Evolutionary conservation across 495 filamentous ascomycete genomes (phyloP).

Genomic region (Neurospora hispaniola): DNA sequence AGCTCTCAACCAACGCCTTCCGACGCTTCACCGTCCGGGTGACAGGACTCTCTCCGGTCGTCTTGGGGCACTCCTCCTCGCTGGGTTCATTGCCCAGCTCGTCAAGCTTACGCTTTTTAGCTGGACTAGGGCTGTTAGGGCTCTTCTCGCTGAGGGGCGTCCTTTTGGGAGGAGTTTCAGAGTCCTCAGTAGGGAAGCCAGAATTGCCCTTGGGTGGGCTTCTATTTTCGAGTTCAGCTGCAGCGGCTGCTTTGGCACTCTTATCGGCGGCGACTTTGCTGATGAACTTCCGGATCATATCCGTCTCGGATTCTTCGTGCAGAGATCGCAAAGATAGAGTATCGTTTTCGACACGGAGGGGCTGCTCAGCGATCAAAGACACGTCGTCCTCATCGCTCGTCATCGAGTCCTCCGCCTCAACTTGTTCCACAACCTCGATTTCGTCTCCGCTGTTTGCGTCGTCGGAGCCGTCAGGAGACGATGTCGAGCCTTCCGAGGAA

Average conservation of each 20-base stretch:
- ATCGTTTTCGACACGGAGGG: conserved; percentile 10
- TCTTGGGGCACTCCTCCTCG: conserved; percentile 3
- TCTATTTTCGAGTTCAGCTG: conserved; percentile 10
- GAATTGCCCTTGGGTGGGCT: conserved; percentile 13
- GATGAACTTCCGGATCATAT: conserved; percentile 36
- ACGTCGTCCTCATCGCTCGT: conserved; percentile 19
- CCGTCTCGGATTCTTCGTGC: conserved; percentile 31
- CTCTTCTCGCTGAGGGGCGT: conserved; percentile 28
- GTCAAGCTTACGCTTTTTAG: conserved; percentile 26
- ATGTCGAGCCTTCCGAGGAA: neutral
- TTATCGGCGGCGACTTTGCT: conserved; percentile 37
- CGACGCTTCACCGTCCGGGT: conserved; percentile 1
- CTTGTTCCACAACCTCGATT: conserved; percentile 4
- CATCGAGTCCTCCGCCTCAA: conserved; percentile 7
- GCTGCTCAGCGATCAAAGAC: conserved; percentile 6
- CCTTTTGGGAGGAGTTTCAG: conserved; percentile 21
- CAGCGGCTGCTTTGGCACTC: conserved; percentile 23
- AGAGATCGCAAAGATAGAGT: conserved; percentile 14
- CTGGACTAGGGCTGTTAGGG: conserved; percentile 26
- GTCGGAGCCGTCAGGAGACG: neutral
- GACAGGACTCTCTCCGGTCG: neutral
- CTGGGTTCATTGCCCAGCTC: conserved; percentile 8
- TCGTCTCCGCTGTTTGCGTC: conserved; percentile 2
- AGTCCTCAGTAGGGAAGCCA: conserved; percentile 15
- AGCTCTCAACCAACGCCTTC: neutral